phyloP scores from a whole-genome alignment of 805 yeast species.

The Wickerhamiella nectarea region DNA sequence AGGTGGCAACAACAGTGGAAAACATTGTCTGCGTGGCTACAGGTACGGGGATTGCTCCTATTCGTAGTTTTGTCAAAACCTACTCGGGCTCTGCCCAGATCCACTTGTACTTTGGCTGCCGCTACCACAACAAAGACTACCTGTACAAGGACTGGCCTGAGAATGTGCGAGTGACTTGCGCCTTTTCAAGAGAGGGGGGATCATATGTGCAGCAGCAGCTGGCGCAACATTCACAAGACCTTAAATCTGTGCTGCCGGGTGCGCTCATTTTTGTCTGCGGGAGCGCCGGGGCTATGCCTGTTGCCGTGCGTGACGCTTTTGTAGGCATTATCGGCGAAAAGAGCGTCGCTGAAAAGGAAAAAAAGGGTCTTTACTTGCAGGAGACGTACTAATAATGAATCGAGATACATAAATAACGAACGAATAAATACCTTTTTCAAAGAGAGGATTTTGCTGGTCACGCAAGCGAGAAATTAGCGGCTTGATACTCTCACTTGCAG shows the following conservation, averaged over 20 bases:
- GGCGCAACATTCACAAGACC: slow-evolving; percentile 34
- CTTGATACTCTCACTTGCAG: no score
- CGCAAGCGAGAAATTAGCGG: not conserved
- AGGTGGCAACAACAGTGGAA: slow-evolving; percentile 21
- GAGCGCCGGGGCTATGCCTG: slow-evolving; percentile 88
- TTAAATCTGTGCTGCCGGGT: slow-evolving; percentile 40
- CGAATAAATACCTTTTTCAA: not conserved
- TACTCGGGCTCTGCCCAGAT: slow-evolving; percentile 24
- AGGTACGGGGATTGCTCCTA: slow-evolving; percentile 95
- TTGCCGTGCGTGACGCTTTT: slow-evolving; percentile 69
- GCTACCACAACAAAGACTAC: slow-evolving; percentile 52
- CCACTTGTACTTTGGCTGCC: slow-evolving; percentile 60
- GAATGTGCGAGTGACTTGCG: slow-evolving; percentile 27
- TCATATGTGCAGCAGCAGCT: slow-evolving; percentile 72
- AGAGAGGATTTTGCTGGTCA: no score
- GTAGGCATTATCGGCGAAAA: slow-evolving; percentile 44
- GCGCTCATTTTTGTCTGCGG: slow-evolving; percentile 79
- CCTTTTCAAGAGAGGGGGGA: slow-evolving; percentile 34
- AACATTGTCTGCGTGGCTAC: slow-evolving; percentile 73
- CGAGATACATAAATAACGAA: not conserved
- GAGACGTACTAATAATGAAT: slow-evolving; percentile 78
- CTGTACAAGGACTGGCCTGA: slow-evolving; percentile 45
- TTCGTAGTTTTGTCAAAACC: slow-evolving; percentile 46
- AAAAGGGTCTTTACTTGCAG: slow-evolving; percentile 54
- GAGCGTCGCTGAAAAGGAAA: slow-evolving; percentile 43